Base-by-base conservation (phyloP, 371 early-diverging fungal genomes). In the Mortierella sp. region DNA sequence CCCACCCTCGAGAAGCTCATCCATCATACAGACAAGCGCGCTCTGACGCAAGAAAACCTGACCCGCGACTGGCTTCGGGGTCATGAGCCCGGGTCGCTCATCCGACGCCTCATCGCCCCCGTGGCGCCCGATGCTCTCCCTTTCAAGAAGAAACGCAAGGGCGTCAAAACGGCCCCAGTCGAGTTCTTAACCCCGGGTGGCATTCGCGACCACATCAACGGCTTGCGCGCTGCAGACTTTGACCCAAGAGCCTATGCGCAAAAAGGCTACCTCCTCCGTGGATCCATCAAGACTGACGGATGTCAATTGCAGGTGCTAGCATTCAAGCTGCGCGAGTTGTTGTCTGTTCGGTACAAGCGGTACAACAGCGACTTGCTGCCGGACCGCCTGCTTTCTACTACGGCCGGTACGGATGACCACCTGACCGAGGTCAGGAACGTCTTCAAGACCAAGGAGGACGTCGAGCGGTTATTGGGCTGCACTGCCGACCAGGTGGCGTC, bases 231-330 rank as follows among this genome's bases (percentile, higher is more conserved):
- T 5, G 31, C 28, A 46, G 46, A 31, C 37, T 19, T 53, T 24
- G 53, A 53, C 24, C 53, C 53, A 6, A 19, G 53, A 24, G 8
- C 53, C 24, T 53, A 53, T 24, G 24, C 24, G 4, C 10, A 79
- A 53, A 69, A 74, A 31, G 69, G 79, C 40, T 79, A 79, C 48
- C 21, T 79, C 44, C 44, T 79, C 3, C 72, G 61, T 40, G 75
- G 74, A 5, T 74, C 71, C 21, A 71, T 79, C 26, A 79, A 74
- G 72, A 79, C 79, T 5, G 74, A 79, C 40, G 79, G 79, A 9
- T 26, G 74, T 70, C 34, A 43, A 4, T 46, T 71, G 48, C 74
- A 74, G 71, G 24, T 79, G 1, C 71, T 78, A 10, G 79, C 70
- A 44, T 78, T 34, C 74, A 78, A 78, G 74, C 10, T 74, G 9